Percentiles rank a stretch among this genome's conserved stretches.
These are phyloP conservation scores for Allium sativum DNA, from an alignment of 106 monocot genomes.

Conservation along the genomic window DNA sequence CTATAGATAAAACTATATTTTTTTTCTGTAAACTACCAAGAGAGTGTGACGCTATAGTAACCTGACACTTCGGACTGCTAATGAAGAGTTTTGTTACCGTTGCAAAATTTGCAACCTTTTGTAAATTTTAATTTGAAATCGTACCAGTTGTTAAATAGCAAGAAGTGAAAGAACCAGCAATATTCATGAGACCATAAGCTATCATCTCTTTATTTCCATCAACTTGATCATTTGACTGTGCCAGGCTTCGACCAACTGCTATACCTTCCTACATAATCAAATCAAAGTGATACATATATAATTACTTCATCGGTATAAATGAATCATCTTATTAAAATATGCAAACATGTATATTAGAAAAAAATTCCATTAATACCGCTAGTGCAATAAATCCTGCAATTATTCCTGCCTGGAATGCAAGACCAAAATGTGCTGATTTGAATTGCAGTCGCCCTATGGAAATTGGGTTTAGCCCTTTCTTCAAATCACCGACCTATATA, in stretches of 20 bases:
- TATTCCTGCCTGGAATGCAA: conserved; percentile 46
- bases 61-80: too few species aligned
- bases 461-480: conserved; percentile 80
- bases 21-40: too few species aligned
- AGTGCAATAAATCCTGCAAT: conserved; percentile 60
- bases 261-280: conserved; percentile 56
- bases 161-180: conserved; percentile 63
- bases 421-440: conserved; percentile 17
- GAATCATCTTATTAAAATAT: not conserved
- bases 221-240: conserved; percentile 31
- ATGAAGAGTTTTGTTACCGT: too few species aligned
- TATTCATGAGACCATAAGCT: conserved; percentile 86
- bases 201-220: conserved; percentile 93
- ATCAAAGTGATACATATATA: too few species aligned
- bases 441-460: conserved; percentile 42
- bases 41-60: too few species aligned
- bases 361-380: conserved; percentile 30
- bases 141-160: conserved; percentile 70
- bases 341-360: not conserved
- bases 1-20: not conserved
- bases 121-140: too few species aligned
- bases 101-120: too few species aligned
- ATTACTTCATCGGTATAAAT: too few species aligned
- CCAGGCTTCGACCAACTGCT: conserved; percentile 71
- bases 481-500: conserved; percentile 60